phyloP scores from a whole-genome alignment of 352 stramenopile species.

The Globisporangium irregulare region DNA sequence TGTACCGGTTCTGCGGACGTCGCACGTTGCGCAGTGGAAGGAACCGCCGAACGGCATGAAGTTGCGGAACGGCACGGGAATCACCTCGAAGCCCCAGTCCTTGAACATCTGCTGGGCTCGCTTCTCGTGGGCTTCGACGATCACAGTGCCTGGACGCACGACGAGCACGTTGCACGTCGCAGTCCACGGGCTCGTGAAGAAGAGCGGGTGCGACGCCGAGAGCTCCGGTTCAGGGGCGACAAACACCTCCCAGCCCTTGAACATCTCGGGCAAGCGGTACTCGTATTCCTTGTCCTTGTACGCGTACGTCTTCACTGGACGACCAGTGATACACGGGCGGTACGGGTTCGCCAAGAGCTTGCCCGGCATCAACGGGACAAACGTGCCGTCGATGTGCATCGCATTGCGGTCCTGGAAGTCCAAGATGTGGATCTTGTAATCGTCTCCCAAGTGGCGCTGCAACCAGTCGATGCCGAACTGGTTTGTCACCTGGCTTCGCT shows the following conservation, averaged over 20 bases:
- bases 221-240: conserved; percentile 83
- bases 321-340: conserved; percentile 84
- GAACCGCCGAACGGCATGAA: conserved; percentile 90
- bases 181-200: conserved; percentile 90
- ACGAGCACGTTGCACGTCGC: conserved; percentile 90
- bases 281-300: conserved; percentile 89
- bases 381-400: conserved; percentile 91
- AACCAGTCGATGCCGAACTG: conserved; percentile 90
- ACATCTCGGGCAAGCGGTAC: conserved; percentile 88
- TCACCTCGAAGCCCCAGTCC: conserved; percentile 87
- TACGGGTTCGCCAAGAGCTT: conserved; percentile 88
- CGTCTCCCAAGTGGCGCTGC: conserved; percentile 78
- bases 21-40: conserved; percentile 88
- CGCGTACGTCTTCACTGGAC: conserved; percentile 82
- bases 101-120: conserved; percentile 79
- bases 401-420: conserved; percentile 91
- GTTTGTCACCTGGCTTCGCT: conserved; percentile 90
- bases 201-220: conserved; percentile 73
- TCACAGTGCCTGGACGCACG: conserved; percentile 71
- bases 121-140: conserved; percentile 86
- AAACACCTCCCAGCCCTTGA: conserved; percentile 90
- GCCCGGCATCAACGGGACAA: conserved; percentile 82
- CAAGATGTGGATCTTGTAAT: conserved; percentile 85
- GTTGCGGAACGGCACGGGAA: conserved; percentile 87
- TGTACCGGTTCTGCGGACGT: conserved; percentile 76